Conservation (phyloP, 2,329 filamentous ascomycete genomes). For the Monilinia polystroma region DNA sequence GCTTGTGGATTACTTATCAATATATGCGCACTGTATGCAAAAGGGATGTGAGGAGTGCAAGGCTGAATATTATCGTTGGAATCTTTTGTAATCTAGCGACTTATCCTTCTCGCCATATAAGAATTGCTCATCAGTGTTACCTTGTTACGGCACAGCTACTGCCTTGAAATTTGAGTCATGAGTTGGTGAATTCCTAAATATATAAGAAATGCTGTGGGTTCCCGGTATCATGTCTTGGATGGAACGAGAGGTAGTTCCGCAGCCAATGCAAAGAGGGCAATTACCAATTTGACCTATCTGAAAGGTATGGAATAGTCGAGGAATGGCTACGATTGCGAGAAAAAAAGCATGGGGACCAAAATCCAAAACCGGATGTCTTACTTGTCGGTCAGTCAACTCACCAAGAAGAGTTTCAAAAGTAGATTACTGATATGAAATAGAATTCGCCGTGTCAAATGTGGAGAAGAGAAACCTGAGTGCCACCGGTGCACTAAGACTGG, state of each 20-base stretch:
- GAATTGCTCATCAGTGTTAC: neutral
- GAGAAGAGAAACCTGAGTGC: slow-evolving; percentile 37
- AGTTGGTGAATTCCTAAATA: neutral
- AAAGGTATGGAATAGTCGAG: neutral
- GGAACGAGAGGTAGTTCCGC: neutral
- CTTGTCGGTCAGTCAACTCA: slow-evolving; percentile 34
- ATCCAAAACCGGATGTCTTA: slow-evolving; percentile 35
- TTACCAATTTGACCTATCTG: neutral
- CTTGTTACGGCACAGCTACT: slow-evolving; percentile 16
- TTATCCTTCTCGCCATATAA: neutral
- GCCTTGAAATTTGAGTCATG: neutral
- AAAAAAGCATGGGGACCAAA: slow-evolving; percentile 37
- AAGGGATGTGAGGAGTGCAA: neutral
- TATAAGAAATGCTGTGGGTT: slow-evolving; percentile 3
- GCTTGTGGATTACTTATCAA: neutral
- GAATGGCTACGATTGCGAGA: slow-evolving; percentile 22
- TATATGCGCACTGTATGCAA: neutral
- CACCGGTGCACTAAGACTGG: slow-evolving; percentile 36
- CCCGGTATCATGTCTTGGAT: slow-evolving; percentile 3
- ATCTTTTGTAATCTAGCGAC: neutral
- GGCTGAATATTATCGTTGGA: slow-evolving; percentile 16
- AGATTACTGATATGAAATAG: slow-evolving; percentile 26
- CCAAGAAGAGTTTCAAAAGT: neutral
- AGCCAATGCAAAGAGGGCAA: neutral
- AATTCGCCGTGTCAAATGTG: slow-evolving; percentile 38